A percentile compares a stretch with the other conserved stretches of the same genome.
phyloP scores from a whole-genome alignment of 352 stramenopile species.

The Phytophthora palmivora region DNA sequence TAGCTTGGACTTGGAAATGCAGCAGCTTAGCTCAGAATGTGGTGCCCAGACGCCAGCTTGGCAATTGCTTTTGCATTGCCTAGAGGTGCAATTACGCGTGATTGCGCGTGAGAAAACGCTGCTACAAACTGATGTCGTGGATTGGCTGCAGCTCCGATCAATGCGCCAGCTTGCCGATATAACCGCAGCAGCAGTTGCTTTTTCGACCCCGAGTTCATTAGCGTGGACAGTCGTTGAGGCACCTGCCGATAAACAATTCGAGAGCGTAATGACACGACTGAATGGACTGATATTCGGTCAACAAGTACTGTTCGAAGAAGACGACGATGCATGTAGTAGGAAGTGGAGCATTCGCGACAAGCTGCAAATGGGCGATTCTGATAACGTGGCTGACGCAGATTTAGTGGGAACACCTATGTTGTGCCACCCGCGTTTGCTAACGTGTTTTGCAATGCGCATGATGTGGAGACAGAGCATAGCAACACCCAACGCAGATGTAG shows the following conservation, averaged over 20 bases:
- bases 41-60: constrained; percentile 53
- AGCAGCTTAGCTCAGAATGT: constrained; percentile 51
- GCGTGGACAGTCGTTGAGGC: constrained; percentile 55
- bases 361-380: constrained; percentile 19
- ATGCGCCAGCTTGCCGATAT: constrained; percentile 63
- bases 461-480: constrained; percentile 47
- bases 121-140: constrained; percentile 38
- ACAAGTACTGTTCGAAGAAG: constrained; percentile 76
- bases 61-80: constrained; percentile 62
- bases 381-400: constrained; percentile 31
- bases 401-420: constrained; percentile 52
- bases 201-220: constrained; percentile 50
- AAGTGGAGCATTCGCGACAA: constrained; percentile 17
- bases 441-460: constrained; percentile 61
- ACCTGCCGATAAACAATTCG: constrained; percentile 48
- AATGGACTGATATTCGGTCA: constrained; percentile 78
- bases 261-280: constrained; percentile 51
- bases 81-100: constrained; percentile 68
- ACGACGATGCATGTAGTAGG: constrained; percentile 37
- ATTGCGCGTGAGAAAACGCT: constrained; percentile 51
- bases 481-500: constrained; percentile 39
- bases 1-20: constrained; percentile 58
- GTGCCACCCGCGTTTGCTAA: constrained; percentile 56
- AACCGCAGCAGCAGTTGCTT: constrained; percentile 44
- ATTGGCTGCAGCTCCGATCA: constrained; percentile 61